These are phyloP conservation scores for Cercospora sojina DNA, from an alignment of 2,329 filamentous ascomycete genomes.

Conservation along the genomic window DNA sequence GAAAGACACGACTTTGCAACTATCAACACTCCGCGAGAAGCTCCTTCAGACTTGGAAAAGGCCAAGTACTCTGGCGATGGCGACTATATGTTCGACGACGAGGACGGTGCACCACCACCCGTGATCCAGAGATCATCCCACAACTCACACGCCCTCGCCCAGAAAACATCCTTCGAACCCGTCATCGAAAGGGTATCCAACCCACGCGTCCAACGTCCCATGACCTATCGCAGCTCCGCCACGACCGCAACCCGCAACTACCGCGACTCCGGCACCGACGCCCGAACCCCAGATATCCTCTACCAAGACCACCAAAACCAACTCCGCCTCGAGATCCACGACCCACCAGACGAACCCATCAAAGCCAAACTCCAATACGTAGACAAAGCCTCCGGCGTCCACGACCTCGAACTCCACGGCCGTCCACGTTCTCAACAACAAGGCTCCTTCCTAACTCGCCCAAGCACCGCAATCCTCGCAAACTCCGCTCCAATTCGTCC, in stretches of 20 bases:
- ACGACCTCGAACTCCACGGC: constrained; percentile 18
- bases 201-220: not conserved
- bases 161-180: constrained; percentile 5
- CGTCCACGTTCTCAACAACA: constrained; percentile 1
- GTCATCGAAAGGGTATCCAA: not conserved
- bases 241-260: constrained; percentile 4
- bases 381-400: constrained; percentile 6
- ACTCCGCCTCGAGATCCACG: constrained; percentile 17
- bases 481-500: not conserved
- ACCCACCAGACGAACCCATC: constrained; percentile 14
- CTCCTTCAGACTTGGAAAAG: constrained; percentile 2
- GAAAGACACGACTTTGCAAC: constrained; percentile 5
- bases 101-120: constrained; percentile 8
- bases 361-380: constrained; percentile 18
- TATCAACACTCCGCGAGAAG: not conserved
- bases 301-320: constrained; percentile 19
- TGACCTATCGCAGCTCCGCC: constrained; percentile 7
- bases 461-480: not conserved
- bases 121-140: constrained; percentile 7
- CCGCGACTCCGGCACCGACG: not conserved
- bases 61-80: not conserved
- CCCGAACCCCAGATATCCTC: constrained; percentile 14
- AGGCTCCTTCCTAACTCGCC: not conserved
- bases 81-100: constrained; percentile 3
- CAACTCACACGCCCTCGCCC: not conserved